Evolutionary conservation across 257 asterid species (phyloP).

Genomic region (Euphrasia confusa): DNA sequence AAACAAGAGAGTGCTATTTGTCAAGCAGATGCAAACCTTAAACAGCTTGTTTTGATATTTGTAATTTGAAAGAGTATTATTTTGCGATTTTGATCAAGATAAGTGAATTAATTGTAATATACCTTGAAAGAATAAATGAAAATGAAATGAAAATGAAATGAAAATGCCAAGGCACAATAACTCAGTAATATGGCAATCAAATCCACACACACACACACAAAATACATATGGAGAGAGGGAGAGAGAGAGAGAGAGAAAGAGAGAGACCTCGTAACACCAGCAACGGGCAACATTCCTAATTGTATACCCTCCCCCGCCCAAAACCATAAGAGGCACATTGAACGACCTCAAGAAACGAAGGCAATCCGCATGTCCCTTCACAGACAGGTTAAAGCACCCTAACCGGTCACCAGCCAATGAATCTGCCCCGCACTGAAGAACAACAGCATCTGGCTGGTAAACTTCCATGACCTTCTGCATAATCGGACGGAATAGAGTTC

Average conservation of each 20-base stretch:
- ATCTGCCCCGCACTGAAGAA: slow-evolving; percentile 51
- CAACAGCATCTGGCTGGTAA: slow-evolving; percentile 46
- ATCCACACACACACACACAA: neutral
- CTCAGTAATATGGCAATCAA: slow-evolving; percentile 11
- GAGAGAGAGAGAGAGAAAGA: slow-evolving; percentile 20
- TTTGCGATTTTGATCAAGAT: neutral
- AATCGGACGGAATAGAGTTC: slow-evolving; percentile 39
- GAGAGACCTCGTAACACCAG: slow-evolving; percentile 50
- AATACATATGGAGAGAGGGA: neutral
- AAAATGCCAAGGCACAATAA: slow-evolving; percentile 13
- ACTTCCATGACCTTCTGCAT: slow-evolving; percentile 44
- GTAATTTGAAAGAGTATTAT: neutral
- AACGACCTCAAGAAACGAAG: slow-evolving; percentile 40
- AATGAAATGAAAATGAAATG: slow-evolving; percentile 18
- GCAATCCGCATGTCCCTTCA: slow-evolving; percentile 51
- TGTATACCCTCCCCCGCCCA: slow-evolving; percentile 51
- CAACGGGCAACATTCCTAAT: slow-evolving; percentile 47
- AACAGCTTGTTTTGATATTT: neutral
- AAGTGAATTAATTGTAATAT: neutral
- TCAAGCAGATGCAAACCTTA: neutral
- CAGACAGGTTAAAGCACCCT: slow-evolving; percentile 45
- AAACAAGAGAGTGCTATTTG: neutral
- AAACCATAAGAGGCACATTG: slow-evolving; percentile 43
- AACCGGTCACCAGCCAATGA: slow-evolving; percentile 44
- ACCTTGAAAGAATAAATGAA: neutral